Percentiles rank a stretch among this genome's conserved stretches.
Conservation (phyloP, 2,329 filamentous ascomycete species). For the Verticillium isaacii region DNA sequence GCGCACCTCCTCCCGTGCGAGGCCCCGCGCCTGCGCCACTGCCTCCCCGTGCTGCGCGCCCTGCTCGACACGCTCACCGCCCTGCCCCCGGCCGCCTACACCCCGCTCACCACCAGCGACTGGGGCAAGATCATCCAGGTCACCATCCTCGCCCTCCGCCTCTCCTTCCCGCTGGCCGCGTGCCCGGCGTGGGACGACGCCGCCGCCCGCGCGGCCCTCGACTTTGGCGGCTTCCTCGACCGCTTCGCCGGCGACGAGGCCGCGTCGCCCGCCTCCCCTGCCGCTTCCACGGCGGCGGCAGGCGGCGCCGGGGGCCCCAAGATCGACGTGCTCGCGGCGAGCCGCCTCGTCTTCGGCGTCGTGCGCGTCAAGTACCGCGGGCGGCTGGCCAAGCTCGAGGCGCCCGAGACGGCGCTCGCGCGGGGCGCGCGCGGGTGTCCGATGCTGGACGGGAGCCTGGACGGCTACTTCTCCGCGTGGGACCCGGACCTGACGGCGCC, state of each 20-base stretch:
- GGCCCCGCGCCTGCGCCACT: slow-evolving; percentile 15
- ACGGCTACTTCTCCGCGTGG: slow-evolving; percentile 41
- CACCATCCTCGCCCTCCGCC: slow-evolving; percentile 37
- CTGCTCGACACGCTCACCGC: slow-evolving; percentile 26
- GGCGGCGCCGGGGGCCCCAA: slow-evolving; percentile 14
- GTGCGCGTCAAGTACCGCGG: slow-evolving; percentile 41
- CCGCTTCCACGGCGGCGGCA: background rate
- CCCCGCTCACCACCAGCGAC: slow-evolving; percentile 34
- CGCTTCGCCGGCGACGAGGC: slow-evolving; percentile 23
- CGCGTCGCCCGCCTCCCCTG: background rate
- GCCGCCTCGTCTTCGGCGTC: slow-evolving; percentile 39
- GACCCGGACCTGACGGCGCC: slow-evolving; percentile 27
- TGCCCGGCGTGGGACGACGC: slow-evolving; percentile 28
- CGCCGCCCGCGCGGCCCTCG: slow-evolving; percentile 32
- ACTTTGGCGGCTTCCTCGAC: slow-evolving; percentile 33
- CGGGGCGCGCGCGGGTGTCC: slow-evolving; percentile 33
- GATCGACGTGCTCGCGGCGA: slow-evolving; percentile 39
- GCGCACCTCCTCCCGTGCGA: slow-evolving; percentile 10
- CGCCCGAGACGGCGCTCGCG: slow-evolving; percentile 12
- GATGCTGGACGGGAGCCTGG: slow-evolving; percentile 46
- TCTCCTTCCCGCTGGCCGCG: slow-evolving; percentile 38
- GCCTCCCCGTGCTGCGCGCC: slow-evolving; percentile 18
- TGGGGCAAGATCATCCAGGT: slow-evolving; percentile 36
- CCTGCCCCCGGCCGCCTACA: slow-evolving; percentile 24
- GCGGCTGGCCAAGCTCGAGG: slow-evolving; percentile 29